A percentile compares a stretch with the other conserved stretches of the same genome.
These are phyloP conservation scores for Leucocoprinus birnbaumii DNA, from an alignment of 768 basidiomycete species.

Conservation along the genomic window DNA sequence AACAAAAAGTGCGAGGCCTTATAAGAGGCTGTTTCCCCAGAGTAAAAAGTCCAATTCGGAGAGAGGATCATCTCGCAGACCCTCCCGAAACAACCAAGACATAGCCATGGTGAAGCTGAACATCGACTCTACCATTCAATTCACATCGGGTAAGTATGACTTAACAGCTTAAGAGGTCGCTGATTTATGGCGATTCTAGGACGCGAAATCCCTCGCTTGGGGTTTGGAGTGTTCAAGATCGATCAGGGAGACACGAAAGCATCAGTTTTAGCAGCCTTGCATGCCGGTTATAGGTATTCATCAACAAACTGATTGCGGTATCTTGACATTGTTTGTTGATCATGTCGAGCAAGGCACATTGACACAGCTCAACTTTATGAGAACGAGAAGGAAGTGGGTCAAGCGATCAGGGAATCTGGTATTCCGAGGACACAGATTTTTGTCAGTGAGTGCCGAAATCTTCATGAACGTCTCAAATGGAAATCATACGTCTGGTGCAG, in stretches of 20 bases:
- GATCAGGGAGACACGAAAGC: conserved; percentile 8
- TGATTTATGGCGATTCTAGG: conserved; percentile 5
- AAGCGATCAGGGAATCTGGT: conserved; percentile 12
- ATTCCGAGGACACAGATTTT: conserved; percentile 13
- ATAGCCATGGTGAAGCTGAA: neutral
- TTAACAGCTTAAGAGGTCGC: neutral
- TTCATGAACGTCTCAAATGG: neutral
- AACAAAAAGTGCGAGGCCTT: too few species aligned
- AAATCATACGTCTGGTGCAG: neutral
- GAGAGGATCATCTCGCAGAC: too few species aligned
- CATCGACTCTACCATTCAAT: neutral
- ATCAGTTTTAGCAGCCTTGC: conserved; percentile 11
- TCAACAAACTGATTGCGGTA: neutral
- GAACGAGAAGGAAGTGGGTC: conserved; percentile 15
- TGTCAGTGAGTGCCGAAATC: conserved; percentile 11
- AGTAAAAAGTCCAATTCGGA: too few species aligned
- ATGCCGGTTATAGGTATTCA: conserved; percentile 16
- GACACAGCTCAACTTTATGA: conserved; percentile 15
- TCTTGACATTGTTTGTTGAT: neutral
- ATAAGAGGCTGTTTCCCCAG: too few species aligned
- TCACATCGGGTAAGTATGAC: neutral
- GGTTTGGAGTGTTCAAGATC: conserved; percentile 14
- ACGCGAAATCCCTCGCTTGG: conserved; percentile 13
- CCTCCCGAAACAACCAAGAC: neutral
- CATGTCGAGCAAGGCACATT: conserved; percentile 22